Evolutionary conservation across 1,139 yeast species (phyloP), one percentile per base, ranked within the genome.

Genomic region (Hansenula sp.): DNA sequence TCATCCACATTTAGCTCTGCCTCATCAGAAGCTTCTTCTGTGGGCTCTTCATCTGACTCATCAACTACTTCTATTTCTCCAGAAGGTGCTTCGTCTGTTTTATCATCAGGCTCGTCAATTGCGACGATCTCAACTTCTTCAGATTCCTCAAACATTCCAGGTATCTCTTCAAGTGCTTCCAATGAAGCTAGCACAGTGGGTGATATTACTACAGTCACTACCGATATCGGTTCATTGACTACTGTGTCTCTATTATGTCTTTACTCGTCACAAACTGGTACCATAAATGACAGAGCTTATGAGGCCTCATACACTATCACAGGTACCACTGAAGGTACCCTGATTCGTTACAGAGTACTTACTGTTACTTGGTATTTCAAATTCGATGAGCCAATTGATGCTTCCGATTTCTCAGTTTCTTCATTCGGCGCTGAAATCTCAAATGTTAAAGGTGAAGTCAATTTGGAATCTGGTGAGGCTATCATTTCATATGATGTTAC

Each of bases 301-400:
- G 11, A 32, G 10, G 45, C 40, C 21, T 6, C 33, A 12, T 42
- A 49, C 19, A 32, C 37, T 11, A 29, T 49, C 19, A 13, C 25
- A 1, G 49, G 37, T 17, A 31, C 19, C 28, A 45, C 49, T 4
- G 17, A 13, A 16, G 43, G 41, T 27, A n/a, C 21, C 7, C 8
- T 19, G 2, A 35, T 30, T 10, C 18, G 8, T 10, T 36, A 29
- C 28, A 37, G 40, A 30, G 32, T 37, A 8, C 37, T 38, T 28
- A 34, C 42, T 16, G 16, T 50, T 28, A 45, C 46, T 6, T 51
- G 54, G 54, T 48, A 40, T 38, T 49, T 51, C 42, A 32, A 36
- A 24, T 51, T 51, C 28, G 41, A 36, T n/a, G 47, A 48, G 5
- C 17, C 37, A 3, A 21, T 44, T 2, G 36, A 41, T 36, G 53